Evolutionary conservation across 169 alveolate species (phyloP).

Genomic region (Plasmodium gaboni): DNA sequence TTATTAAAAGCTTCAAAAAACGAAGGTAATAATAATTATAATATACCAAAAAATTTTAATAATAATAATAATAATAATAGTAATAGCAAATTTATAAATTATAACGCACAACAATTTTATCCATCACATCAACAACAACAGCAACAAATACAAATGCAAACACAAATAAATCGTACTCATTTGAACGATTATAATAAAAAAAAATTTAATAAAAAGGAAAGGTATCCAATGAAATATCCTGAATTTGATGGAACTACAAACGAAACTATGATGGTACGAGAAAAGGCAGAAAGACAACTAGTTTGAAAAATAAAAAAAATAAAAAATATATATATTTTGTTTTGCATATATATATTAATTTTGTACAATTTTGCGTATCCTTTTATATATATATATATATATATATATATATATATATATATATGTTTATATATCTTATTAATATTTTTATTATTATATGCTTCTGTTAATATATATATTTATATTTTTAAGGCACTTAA

Average conservation of each 20-base stretch:
- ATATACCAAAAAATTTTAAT: neutral
- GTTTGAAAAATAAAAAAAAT: neutral
- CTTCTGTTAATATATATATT: neutral
- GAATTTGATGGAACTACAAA: slow-evolving; percentile 58
- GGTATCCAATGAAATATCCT: slow-evolving; percentile 13
- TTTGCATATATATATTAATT: neutral
- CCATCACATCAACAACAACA: slow-evolving; percentile 1
- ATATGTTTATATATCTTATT: neutral
- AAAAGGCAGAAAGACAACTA: slow-evolving; percentile 10
- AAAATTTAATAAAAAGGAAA: slow-evolving; percentile 42
- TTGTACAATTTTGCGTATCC: neutral
- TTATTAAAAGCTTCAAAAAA: slow-evolving; percentile 53
- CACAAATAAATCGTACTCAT: neutral
- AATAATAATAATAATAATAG: slow-evolving; percentile 2
- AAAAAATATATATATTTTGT: neutral
- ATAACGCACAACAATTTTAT: slow-evolving; percentile 30
- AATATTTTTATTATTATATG: neutral
- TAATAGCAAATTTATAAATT: slow-evolving; percentile 16
- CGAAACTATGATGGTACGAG: slow-evolving; percentile 41
- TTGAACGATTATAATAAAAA: slow-evolving; percentile 43
- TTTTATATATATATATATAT: neutral
- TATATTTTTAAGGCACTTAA: slow-evolving; percentile 18
- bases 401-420: too few species aligned
- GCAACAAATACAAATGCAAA: neutral
- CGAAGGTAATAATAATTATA: slow-evolving; percentile 4